Base-by-base conservation (phyloP, 164 flowering plant genomes). In the Echeveria elegans region DNA sequence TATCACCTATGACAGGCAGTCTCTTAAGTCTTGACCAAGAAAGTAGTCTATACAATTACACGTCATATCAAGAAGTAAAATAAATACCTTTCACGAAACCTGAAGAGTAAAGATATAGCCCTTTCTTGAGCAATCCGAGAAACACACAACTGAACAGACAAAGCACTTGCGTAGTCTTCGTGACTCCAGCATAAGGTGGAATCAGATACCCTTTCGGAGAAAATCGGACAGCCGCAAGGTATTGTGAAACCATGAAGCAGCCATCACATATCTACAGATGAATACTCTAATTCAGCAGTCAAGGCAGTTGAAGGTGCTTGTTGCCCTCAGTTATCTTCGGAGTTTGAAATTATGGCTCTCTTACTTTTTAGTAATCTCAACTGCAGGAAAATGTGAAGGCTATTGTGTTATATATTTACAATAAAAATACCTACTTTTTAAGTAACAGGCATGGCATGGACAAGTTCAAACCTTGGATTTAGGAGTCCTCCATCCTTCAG, bases 291-390 rank as follows among this genome's bases (percentile, higher is more conserved):
- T 52, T 52, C 12, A 21, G 24, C 58, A 52, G 29, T 23, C 58
- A 52, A 52, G 58, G 26, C 1, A 48, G 24, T 8, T 48, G 16
- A 53, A 7, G 29, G 30, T n/a, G 8, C 32, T 26, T 56, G 28
- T 23, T 53, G 32, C 5, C 61, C 66, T 63, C 18, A 32, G 18
- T 63, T 36, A 36, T 36, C 66, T 16, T 63, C 47, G 14, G 45
- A 40, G 45, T n/a, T 40, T 63, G 66, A 34, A 63, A 63, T 36
- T 21, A 8, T 4, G 1, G 66, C 66, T 63, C 66, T 37, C 45
- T 26, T 63, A 18, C 66, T 37, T 29, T 26, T 63, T 6, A 47
- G 47, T 37, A 63, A 32, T 63, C 47, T 63, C 30, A 63, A 14
- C 66, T 63, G 66, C 66, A 63, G 18, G 43, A 12, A 63, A 36